These are phyloP conservation scores for Hyaloscypha finlandica DNA, from an alignment of 495 filamentous ascomycete genomes.

Conservation along the genomic window DNA sequence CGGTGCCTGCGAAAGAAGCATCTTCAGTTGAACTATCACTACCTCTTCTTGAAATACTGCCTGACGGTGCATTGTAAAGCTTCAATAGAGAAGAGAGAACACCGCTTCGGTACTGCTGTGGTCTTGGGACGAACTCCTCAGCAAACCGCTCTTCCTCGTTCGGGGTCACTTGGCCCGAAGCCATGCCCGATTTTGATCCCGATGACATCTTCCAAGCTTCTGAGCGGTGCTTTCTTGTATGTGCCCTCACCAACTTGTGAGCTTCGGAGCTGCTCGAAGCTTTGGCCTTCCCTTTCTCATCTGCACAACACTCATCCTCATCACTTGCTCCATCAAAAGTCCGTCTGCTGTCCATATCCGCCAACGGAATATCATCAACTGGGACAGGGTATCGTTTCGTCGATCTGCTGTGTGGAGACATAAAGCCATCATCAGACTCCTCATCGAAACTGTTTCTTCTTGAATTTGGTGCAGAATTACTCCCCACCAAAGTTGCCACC, in stretches of 20 bases:
- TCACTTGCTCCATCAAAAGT: conserved; percentile 31
- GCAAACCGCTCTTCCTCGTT: conserved; percentile 51
- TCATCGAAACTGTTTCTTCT: conserved; percentile 42
- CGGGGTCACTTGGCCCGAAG: conserved; percentile 62
- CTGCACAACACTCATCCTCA: conserved; percentile 28
- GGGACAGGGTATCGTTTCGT: conserved; percentile 28
- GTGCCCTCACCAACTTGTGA: conserved; percentile 52
- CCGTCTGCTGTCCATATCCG: conserved; percentile 34
- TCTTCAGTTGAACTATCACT: conserved; percentile 17
- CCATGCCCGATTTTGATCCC: conserved; percentile 34
- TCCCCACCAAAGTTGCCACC: conserved; percentile 36
- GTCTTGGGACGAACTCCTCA: conserved; percentile 65
- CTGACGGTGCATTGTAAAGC: conserved; percentile 54
- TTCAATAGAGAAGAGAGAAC: conserved; percentile 78
- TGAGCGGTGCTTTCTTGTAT: conserved; percentile 41
- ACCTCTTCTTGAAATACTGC: conserved; percentile 18
- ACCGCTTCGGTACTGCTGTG: conserved; percentile 71
- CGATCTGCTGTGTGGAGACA: neutral
- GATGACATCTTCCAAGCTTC: conserved; percentile 22
- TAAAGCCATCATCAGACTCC: conserved; percentile 33
- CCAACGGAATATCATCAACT: conserved; percentile 39
- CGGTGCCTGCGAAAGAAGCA: conserved; percentile 1
- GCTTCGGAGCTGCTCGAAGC: conserved; percentile 42
- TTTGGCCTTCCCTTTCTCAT: conserved; percentile 26
- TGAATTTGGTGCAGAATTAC: conserved; percentile 41